Evolutionary conservation across 768 basidiomycete genomes (phyloP).

Genomic region (Dioszegia crocea): DNA sequence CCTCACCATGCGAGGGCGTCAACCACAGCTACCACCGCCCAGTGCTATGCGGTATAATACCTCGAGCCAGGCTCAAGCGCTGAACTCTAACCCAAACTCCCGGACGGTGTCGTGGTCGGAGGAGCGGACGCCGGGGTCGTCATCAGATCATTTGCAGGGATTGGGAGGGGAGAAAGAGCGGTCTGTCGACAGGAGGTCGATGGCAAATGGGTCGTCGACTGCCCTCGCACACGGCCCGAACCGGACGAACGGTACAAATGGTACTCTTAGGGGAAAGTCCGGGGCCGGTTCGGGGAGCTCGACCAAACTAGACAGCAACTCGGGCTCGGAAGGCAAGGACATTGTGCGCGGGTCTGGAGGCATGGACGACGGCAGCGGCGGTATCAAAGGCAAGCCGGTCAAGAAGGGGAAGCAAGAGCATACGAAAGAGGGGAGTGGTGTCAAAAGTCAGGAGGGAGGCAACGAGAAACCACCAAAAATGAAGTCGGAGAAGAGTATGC

Average conservation of each 20-base stretch:
- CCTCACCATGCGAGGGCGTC: background rate
- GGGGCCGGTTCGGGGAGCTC: conserved; percentile 16
- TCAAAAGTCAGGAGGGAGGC: background rate
- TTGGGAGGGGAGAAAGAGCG: background rate
- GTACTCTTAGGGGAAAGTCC: background rate
- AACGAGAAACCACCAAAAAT: conserved; percentile 15
- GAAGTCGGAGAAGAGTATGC: conserved; percentile 36
- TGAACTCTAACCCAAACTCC: background rate
- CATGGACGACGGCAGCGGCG: background rate
- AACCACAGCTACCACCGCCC: background rate
- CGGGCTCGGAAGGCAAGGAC: conserved; percentile 13
- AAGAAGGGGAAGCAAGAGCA: background rate
- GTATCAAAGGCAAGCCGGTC: background rate
- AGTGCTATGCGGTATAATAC: conserved; percentile 8
- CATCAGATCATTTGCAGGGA: background rate
- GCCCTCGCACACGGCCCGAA: background rate
- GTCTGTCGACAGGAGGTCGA: background rate
- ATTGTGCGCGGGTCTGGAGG: too few relatives aligned
- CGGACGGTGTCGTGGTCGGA: conserved; percentile 3
- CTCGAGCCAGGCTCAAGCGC: background rate
- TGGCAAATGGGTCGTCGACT: background rate
- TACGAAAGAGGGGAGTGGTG: background rate
- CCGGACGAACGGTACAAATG: too few relatives aligned
- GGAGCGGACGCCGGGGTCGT: background rate
- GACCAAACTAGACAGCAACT: conserved; percentile 14